Evolutionary conservation across 805 yeast genomes (phyloP).

Genomic region (Cyberlindnera bimundalis): DNA sequence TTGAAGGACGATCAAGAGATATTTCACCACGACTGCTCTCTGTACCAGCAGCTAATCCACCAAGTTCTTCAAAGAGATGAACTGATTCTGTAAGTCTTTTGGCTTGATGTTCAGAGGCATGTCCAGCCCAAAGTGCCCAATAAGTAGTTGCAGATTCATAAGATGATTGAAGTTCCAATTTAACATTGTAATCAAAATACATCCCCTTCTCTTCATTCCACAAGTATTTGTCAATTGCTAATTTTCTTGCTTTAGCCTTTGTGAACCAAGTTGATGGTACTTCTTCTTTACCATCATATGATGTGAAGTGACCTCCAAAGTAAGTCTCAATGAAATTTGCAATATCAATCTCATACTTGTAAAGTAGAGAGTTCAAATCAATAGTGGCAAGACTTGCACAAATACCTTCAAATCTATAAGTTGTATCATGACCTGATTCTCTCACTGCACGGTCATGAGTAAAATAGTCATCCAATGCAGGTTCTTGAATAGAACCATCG

Average conservation of each 20-base stretch:
- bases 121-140: conserved; percentile 89
- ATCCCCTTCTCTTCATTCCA: conserved; percentile 83
- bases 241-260: conserved; percentile 53
- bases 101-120: conserved; percentile 69
- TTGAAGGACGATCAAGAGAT: conserved; percentile 67
- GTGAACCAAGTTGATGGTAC: conserved; percentile 56
- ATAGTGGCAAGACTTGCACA: conserved; percentile 90
- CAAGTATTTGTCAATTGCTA: conserved; percentile 57
- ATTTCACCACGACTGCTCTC: conserved; percentile 67
- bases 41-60: conserved; percentile 89
- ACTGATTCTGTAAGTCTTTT: conserved; percentile 54
- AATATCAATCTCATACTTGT: conserved; percentile 88
- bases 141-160: conserved; percentile 87
- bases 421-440: conserved; percentile 95
- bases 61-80: conserved; percentile 72
- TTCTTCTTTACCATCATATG: conserved; percentile 39
- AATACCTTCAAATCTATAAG: conserved; percentile 83
- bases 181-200: conserved; percentile 81
- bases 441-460: conserved; percentile 92
- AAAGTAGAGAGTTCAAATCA: conserved; percentile 79
- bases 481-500: conserved; percentile 60
- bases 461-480: conserved; percentile 83
- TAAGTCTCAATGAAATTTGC: conserved; percentile 54
- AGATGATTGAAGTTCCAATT: conserved; percentile 47
- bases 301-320: conserved; percentile 48